Evolutionary conservation across 306 rosid genomes (phyloP).

Genomic region (Rubus parviflorus): DNA sequence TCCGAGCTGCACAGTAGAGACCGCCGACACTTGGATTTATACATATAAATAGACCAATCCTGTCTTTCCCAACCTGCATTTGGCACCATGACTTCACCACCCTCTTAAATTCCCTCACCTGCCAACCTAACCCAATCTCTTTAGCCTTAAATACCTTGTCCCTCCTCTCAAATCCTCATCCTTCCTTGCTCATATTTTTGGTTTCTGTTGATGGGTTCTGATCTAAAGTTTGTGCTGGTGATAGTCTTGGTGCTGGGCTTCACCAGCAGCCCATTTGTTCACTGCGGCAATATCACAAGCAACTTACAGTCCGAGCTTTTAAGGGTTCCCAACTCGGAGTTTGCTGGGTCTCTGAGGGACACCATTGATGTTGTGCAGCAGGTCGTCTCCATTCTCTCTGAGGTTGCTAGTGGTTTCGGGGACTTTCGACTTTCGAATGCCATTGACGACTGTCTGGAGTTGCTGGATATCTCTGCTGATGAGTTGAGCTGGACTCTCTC

Average conservation of each 20-base stretch:
- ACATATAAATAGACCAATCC: slow-evolving; percentile 13
- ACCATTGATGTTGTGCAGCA: slow-evolving; percentile 29
- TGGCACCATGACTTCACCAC: slow-evolving; percentile 3
- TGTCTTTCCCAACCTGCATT: neutral
- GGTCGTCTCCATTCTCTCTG: slow-evolving; percentile 52
- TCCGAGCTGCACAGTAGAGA: slow-evolving; percentile 7
- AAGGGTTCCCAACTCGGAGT: slow-evolving; percentile 45
- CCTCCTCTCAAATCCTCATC: neutral
- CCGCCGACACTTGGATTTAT: slow-evolving; percentile 36
- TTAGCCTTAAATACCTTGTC: slow-evolving; percentile 33
- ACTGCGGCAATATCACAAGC: slow-evolving; percentile 1
- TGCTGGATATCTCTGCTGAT: slow-evolving; percentile 60
- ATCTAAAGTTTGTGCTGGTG: slow-evolving; percentile 15
- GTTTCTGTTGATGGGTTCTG: slow-evolving; percentile 31
- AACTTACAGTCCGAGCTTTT: slow-evolving; percentile 29
- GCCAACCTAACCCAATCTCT: slow-evolving; percentile 24
- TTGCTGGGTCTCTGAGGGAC: slow-evolving; percentile 34
- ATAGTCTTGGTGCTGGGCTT: slow-evolving; percentile 4
- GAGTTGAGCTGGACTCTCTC: slow-evolving; percentile 53
- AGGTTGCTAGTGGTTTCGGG: slow-evolving; percentile 32
- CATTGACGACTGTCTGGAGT: slow-evolving; percentile 66
- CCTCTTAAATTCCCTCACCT: slow-evolving; percentile 67
- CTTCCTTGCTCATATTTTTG: neutral
- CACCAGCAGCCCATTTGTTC: neutral
- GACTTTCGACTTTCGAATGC: slow-evolving; percentile 59